phyloP scores from a whole-genome alignment of 2,329 filamentous ascomycete species.

The Daldinia sp. region DNA sequence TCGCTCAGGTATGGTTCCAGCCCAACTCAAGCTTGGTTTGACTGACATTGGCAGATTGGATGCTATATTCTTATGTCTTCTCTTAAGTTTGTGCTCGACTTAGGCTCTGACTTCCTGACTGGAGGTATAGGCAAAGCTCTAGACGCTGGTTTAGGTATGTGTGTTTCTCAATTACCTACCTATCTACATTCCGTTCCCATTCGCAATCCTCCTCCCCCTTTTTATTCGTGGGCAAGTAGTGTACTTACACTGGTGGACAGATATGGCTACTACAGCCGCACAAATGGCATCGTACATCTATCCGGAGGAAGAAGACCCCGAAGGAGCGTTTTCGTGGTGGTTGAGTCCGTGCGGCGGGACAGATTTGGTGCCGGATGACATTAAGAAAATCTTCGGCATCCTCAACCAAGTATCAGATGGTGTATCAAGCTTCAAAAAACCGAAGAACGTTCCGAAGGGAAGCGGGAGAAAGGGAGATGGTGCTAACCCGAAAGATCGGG shows the following conservation, averaged over 20 bases:
- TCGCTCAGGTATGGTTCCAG: conserved; percentile 26
- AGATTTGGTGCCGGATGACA: conserved; percentile 40
- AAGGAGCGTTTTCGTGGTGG: conserved; percentile 41
- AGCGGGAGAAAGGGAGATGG: conserved; percentile 38
- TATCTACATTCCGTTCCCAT: background rate
- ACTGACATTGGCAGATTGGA: conserved; percentile 11
- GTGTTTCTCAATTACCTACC: background rate
- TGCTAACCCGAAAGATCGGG: conserved; percentile 30
- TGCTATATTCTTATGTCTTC: conserved; percentile 38
- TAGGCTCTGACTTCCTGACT: conserved; percentile 24
- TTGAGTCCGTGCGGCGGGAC: conserved; percentile 37
- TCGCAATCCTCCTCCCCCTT: no score
- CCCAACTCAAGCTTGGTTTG: background rate
- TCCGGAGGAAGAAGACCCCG: conserved; percentile 30
- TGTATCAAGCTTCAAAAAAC: conserved; percentile 32
- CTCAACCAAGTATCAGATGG: conserved; percentile 30
- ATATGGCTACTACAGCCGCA: background rate
- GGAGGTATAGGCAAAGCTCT: background rate
- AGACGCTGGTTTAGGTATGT: background rate
- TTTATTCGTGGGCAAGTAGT: background rate
- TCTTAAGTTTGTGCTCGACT: conserved; percentile 32
- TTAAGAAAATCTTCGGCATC: conserved; percentile 40
- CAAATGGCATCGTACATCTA: conserved; percentile 35
- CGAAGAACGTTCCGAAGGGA: conserved; percentile 33
- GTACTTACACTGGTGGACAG: background rate